Evolutionary conservation across 106 monocot species (phyloP).

Genomic region (Apostasia shenzhenica): DNA sequence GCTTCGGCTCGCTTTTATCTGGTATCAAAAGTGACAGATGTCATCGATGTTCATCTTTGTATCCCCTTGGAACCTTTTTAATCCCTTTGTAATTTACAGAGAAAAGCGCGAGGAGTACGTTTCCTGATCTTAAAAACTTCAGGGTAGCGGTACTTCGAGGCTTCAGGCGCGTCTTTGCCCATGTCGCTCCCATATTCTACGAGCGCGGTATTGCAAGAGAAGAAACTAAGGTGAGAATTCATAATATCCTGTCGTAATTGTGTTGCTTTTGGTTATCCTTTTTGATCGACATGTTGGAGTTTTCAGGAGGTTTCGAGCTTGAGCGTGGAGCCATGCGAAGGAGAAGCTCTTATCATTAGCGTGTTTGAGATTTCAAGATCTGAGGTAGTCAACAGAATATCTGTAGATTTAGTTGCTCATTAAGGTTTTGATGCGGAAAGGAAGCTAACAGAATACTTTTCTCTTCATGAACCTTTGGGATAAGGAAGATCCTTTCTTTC

Average conservation of each 20-base stretch:
- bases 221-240: constrained; percentile 56
- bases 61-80: not conserved
- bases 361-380: constrained; percentile 77
- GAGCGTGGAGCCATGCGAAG: constrained; percentile 88
- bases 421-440: not conserved
- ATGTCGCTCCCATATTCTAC: constrained; percentile 88
- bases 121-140: constrained; percentile 77
- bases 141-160: constrained; percentile 55
- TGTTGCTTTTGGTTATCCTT: constrained; percentile 5
- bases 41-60: not conserved
- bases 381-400: constrained; percentile 37
- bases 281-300: not conserved
- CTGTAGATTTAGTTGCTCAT: not conserved
- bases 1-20: constrained; percentile 98
- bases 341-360: constrained; percentile 67
- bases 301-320: constrained; percentile 95
- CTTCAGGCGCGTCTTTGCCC: constrained; percentile 89
- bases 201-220: constrained; percentile 81
- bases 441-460: not conserved
- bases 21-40: constrained; percentile 18
- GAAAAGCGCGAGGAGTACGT: constrained; percentile 91
- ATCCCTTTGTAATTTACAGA: constrained; percentile 26
- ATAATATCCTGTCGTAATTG: not conserved
- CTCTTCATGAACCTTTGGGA: not conserved
- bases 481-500: constrained; percentile 65